Conservation (phyloP, 805 yeast genomes). For the Schizosaccharomyces osmophilus region DNA sequence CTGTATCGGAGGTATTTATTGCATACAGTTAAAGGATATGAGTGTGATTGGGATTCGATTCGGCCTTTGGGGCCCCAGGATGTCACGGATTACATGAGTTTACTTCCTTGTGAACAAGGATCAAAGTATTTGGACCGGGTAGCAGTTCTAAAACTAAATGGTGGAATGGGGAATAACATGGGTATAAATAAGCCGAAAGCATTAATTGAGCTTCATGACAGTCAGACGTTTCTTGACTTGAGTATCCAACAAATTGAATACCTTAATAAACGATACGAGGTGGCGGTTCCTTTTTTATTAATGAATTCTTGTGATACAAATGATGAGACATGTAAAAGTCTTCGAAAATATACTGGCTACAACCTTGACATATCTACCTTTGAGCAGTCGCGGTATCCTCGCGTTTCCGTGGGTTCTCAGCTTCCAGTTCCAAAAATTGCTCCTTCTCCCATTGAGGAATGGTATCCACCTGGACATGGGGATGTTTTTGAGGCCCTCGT, state of each 20-base stretch:
- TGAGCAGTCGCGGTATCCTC: constrained; percentile 90
- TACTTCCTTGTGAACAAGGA: background rate
- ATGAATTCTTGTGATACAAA: constrained; percentile 98
- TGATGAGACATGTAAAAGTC: constrained; percentile 77
- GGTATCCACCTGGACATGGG: constrained; percentile 99
- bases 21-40: constrained; percentile 56
- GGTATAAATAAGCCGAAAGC: constrained; percentile 98
- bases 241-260: constrained; percentile 81
- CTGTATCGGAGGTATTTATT: constrained; percentile 75
- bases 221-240: constrained; percentile 85
- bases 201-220: constrained; percentile 94
- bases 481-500: constrained; percentile 80
- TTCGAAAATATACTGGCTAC: constrained; percentile 90
- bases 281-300: constrained; percentile 83
- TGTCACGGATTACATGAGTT: background rate
- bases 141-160: constrained; percentile 88
- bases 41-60: background rate
- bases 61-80: background rate
- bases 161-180: constrained; percentile 97
- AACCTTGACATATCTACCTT: constrained; percentile 84
- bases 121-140: constrained; percentile 33
- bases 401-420: constrained; percentile 83
- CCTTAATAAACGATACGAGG: constrained; percentile 66
- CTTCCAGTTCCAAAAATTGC: constrained; percentile 70
- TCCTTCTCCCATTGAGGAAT: constrained; percentile 54